Percentiles rank a stretch among this genome's conserved stretches.
Evolutionary conservation across 345 rosid genomes (phyloP).

Genomic region (Reutealis trisperma): DNA sequence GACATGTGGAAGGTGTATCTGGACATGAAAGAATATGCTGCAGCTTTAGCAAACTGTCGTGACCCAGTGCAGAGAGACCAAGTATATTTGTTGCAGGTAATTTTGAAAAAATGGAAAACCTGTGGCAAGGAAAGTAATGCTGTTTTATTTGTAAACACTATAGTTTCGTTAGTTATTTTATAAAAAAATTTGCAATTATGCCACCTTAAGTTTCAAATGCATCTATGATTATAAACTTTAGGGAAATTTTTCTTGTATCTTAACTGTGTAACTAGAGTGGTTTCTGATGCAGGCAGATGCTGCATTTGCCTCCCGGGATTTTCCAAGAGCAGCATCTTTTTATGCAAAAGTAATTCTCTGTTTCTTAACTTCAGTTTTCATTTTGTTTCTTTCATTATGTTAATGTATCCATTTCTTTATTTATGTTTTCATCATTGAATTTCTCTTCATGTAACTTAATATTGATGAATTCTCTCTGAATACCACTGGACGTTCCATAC

Average conservation of each 20-base stretch:
- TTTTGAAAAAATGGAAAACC: conserved; percentile 5
- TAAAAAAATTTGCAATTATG: background rate
- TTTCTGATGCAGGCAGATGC: conserved; percentile 83
- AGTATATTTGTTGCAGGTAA: conserved; percentile 95
- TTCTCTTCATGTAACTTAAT: conserved; percentile 1
- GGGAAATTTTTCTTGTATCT: conserved; percentile 12
- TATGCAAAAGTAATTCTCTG: conserved; percentile 72
- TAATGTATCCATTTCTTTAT: background rate
- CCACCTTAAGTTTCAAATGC: background rate
- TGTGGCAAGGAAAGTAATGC: conserved; percentile 8
- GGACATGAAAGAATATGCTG: conserved; percentile 92
- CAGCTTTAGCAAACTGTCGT: conserved; percentile 86
- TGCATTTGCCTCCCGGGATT: conserved; percentile 83
- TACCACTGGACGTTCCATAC: background rate
- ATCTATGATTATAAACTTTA: conserved; percentile 18
- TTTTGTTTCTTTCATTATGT: conserved; percentile 4
- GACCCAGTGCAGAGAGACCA: conserved; percentile 96
- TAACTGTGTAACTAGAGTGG: conserved; percentile 28
- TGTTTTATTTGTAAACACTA: conserved; percentile 1
- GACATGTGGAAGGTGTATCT: conserved; percentile 99
- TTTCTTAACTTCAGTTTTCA: conserved; percentile 15
- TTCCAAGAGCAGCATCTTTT: conserved; percentile 91
- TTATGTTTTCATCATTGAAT: background rate
- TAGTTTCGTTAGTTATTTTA: conserved; percentile 2
- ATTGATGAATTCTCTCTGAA: background rate